Evolutionary conservation across 148 eudicot genomes (phyloP), one percentile per base, ranked within the genome.

Genomic region (Chenopodium formosanum): DNA sequence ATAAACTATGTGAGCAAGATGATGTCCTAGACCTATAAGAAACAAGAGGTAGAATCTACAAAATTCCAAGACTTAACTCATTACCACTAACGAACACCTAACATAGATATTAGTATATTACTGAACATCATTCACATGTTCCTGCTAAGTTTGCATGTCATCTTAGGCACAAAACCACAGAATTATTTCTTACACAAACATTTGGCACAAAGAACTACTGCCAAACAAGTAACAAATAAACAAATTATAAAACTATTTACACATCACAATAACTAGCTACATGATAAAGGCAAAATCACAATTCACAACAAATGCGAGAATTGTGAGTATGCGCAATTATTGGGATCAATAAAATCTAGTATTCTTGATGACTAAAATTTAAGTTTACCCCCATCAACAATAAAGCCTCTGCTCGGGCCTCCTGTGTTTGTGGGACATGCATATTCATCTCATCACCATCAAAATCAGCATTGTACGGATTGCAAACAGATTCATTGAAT

Each of bases 361-460:
- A 62, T 1, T 62, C 37, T 62, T 37, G 2, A 13, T 10, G 70
- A 13, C 53, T 9, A 3, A 74, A 77, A 14, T 48, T 73, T 44
- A 22, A 73, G 65, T 76, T 84, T 91, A 94, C 99, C 97, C 99
- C 99, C 99, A 97, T 97, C 81, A 97, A 82, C 89, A 90, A 86
- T 70, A 97, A 86, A 77, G 98, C 98, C 88, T 94, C 98, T 0
- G 97, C 86, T 27, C 99, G 91, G 58, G 98, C 98, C 90, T 96
- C 98, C 88, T 94, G 95, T 32, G 99, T 92, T 86, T 97, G 98
- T 31, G 99, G 99, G 64, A 97, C 99, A 90, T 97, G 99, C 95
- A 94, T 80, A 84, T 94, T 97, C 99, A 97, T 97, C 91, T 94
- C 99, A 90, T 97, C 99, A 75, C 98, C 98, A 83, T 97, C 99